phyloP scores from a whole-genome alignment of 2,329 filamentous ascomycete genomes.

The Aspergillus sp. region DNA sequence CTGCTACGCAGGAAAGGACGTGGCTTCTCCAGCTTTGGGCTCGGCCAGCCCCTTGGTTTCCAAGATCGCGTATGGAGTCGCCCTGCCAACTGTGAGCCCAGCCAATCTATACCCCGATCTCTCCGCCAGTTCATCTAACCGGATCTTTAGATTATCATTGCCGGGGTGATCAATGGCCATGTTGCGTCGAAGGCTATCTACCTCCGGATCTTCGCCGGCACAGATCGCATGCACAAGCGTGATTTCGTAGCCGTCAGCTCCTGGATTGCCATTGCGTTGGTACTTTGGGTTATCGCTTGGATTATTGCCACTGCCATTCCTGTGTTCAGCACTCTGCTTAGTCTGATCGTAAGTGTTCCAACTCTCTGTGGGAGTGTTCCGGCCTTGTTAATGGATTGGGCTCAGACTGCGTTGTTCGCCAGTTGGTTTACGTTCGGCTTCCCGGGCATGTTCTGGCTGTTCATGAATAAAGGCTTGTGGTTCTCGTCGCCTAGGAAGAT shows the following conservation, averaged over 20 bases:
- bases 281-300: constrained; percentile 62
- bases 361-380: neutral
- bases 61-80: constrained; percentile 67
- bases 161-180: constrained; percentile 68
- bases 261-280: constrained; percentile 59
- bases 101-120: neutral
- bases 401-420: constrained; percentile 57
- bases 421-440: constrained; percentile 62
- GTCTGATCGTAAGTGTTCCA: constrained; percentile 49
- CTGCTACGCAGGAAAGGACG: constrained; percentile 60
- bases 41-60: constrained; percentile 57
- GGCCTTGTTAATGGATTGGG: constrained; percentile 9
- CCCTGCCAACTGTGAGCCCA: constrained; percentile 56
- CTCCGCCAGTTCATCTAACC: neutral
- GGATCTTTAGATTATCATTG: constrained; percentile 58
- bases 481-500: constrained; percentile 32
- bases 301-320: constrained; percentile 69
- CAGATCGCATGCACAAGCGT: constrained; percentile 53
- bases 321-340: constrained; percentile 66
- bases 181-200: constrained; percentile 68
- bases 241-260: constrained; percentile 52
- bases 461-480: constrained; percentile 34
- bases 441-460: constrained; percentile 38
- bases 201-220: constrained; percentile 60
- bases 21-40: constrained; percentile 65